phyloP scores from a whole-genome alignment of 768 basidiomycete species.

The Kwoniella europaea region DNA sequence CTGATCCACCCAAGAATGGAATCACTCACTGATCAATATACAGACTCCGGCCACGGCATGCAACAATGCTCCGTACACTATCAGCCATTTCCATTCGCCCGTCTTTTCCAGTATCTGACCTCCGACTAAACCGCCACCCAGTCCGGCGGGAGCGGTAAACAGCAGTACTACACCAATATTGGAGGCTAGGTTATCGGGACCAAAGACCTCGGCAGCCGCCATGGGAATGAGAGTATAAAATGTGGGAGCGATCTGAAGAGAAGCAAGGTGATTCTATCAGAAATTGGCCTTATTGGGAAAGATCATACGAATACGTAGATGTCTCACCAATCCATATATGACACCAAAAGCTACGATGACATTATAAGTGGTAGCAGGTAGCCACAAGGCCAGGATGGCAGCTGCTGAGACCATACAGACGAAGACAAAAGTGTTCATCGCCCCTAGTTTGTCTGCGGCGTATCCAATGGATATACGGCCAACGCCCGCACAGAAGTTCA shows the following conservation, averaged over 20 bases:
- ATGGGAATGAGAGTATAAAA: slow-evolving; percentile 34
- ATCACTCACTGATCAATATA: slow-evolving; percentile 3
- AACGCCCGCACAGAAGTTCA: slow-evolving; percentile 29
- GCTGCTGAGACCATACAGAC: slow-evolving; percentile 30
- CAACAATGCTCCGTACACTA: slow-evolving; percentile 8
- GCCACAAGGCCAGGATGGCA: slow-evolving; percentile 41
- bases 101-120: slow-evolving; percentile 16
- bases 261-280: too few species aligned
- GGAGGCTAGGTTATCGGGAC: slow-evolving; percentile 35
- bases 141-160: slow-evolving; percentile 25
- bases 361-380: slow-evolving; percentile 33
- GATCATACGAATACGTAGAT: too few species aligned
- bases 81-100: slow-evolving; percentile 25
- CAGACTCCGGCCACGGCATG: slow-evolving; percentile 16
- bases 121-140: slow-evolving; percentile 17
- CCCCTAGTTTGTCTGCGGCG: slow-evolving; percentile 41
- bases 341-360: slow-evolving; percentile 37
- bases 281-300: too few species aligned
- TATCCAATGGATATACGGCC: slow-evolving; percentile 39
- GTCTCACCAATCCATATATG: slow-evolving; percentile 33
- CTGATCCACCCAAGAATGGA: too few species aligned
- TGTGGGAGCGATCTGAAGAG: slow-evolving; percentile 34
- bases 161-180: slow-evolving; percentile 37
- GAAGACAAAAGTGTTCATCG: slow-evolving; percentile 47
- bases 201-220: slow-evolving; percentile 34